These are phyloP conservation scores for Hyphodiscus sp. DNA, from an alignment of 2,329 filamentous ascomycete species.

Conservation along the genomic window DNA sequence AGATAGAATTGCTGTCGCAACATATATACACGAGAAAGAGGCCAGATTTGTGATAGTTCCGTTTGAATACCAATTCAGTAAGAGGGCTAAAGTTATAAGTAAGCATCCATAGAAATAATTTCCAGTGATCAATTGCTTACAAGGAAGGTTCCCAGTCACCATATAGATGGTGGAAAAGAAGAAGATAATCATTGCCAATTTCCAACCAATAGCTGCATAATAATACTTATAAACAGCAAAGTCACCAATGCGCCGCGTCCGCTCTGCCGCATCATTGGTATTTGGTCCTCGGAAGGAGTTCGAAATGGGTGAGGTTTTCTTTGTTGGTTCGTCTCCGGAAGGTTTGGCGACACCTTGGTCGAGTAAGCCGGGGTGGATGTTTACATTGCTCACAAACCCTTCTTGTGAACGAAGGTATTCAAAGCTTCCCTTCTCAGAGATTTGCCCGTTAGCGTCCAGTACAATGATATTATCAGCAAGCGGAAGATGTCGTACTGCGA, in stretches of 20 bases:
- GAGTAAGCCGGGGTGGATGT: background rate
- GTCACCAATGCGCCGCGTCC: conserved; percentile 2
- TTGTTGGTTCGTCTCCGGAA: background rate
- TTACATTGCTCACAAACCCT: background rate
- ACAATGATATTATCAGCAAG: conserved; percentile 33
- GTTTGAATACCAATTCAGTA: no score
- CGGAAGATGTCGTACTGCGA: conserved; percentile 13
- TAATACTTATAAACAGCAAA: conserved; percentile 3
- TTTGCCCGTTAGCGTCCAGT: conserved; percentile 28
- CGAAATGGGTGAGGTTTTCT: conserved; percentile 1
- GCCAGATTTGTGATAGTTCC: no score
- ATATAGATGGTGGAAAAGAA: no score
- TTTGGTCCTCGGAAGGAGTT: background rate
- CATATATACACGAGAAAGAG: no score
- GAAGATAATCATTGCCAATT: no score
- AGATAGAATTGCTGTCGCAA: no score
- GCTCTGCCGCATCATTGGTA: background rate
- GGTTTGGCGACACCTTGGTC: background rate
- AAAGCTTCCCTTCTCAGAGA: conserved; percentile 32
- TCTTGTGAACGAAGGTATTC: conserved; percentile 16
- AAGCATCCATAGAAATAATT: no score
- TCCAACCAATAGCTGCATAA: background rate
- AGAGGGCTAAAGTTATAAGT: no score
- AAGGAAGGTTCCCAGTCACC: no score
- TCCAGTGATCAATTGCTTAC: no score